phyloP scores from a whole-genome alignment of 2,329 filamentous ascomycete species.

The Calonectria montana region DNA sequence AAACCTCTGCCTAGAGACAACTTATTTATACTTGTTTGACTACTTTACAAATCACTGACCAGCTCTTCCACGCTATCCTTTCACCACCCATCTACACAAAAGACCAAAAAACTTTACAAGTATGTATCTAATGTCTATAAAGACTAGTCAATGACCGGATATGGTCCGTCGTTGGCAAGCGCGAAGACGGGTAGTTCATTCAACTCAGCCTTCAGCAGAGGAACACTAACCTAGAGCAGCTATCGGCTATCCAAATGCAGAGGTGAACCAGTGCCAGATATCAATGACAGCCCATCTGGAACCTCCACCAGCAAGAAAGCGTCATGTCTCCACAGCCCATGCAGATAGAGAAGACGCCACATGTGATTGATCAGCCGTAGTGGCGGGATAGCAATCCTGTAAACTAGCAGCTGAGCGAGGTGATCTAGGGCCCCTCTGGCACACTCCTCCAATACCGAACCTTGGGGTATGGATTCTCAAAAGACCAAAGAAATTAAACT shows the following conservation, averaged over 20 bases:
- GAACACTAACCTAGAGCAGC: background rate
- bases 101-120: no score
- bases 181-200: background rate
- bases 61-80: background rate
- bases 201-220: background rate
- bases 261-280: background rate
- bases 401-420: background rate
- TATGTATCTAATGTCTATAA: no score
- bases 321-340: background rate
- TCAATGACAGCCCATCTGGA: background rate
- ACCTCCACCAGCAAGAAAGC: background rate
- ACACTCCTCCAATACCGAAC: background rate
- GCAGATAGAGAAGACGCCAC: background rate
- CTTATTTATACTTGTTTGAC: background rate
- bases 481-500: background rate
- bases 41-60: background rate
- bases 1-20: no score
- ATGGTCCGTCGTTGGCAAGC: background rate
- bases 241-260: background rate
- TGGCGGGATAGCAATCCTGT: background rate
- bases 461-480: background rate
- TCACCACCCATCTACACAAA: no score
- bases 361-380: background rate
- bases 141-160: no score
- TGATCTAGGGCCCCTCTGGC: background rate